Evolutionary conservation across 176 grass and related monocot species (phyloP), one percentile per base, ranked within the genome.

Genomic region (Tuctoria greenei): DNA sequence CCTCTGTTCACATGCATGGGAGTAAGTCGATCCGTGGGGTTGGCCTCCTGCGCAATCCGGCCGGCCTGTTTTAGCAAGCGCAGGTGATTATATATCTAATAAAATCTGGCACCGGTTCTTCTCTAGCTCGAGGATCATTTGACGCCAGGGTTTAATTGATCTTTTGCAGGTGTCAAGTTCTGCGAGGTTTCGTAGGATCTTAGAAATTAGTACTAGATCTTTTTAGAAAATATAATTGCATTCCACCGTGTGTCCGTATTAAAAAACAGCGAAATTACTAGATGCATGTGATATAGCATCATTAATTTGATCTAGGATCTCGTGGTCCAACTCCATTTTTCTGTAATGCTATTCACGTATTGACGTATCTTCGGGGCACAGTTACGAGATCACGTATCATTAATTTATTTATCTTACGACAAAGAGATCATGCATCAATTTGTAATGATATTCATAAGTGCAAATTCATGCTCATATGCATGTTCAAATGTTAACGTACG

Each of bases 31-130:
- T 58, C 38, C 31, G 34, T 68, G 55, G 83, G 66, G 8, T 59
- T 73, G 83, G 37, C 1, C 43, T 44, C n/a, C n/a, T n/a, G n/a
- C n/a, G 77, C 64, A 64, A 37, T 62, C 59, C n/a, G n/a, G n/a
- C n/a, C 25, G 10, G 58, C 71, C 66, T 18, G 15, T 64, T 81
- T 75, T 40, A 45, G 84, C n/a, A 64, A n/a, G 50, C 50, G n/a
- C n/a, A 38, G 14, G 66, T 16, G 71, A 75, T 74, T 36, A 45
- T 26, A n/a, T n/a, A n/a, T n/a, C 5, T 14, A 4, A 10, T 21
- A 43, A 20, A 43, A 34, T 31, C 56, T 74, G 50, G 28, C 52
- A 68, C 21, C 36, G 37, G 17, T 35, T 7, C 21, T 7, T 52
- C 50, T 44, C 36, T 23, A n/a, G n/a, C n/a, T n/a, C 24, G 8